Evolutionary conservation across 371 early-diverging fungal species (phyloP).

Genomic region (Hamiltosporidium magnivora): DNA sequence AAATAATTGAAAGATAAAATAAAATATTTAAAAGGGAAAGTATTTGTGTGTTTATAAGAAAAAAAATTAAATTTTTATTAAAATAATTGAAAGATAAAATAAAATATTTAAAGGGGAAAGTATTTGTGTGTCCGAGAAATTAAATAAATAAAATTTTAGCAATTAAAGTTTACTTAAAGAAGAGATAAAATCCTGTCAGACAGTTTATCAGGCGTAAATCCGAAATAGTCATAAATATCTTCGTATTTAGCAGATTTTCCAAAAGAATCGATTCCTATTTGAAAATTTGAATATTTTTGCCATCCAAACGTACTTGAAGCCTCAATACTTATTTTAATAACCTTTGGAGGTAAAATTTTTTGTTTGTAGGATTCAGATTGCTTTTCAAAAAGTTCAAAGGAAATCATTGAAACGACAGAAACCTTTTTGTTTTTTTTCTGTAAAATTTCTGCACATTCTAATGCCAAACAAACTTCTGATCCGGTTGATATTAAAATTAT

Average conservation of each 20-base stretch:
- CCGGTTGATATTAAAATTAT: slow-evolving; percentile 77
- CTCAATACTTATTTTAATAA: slow-evolving; percentile 66
- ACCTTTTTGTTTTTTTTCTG: slow-evolving; percentile 58
- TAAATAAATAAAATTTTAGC: no score
- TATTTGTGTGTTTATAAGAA: no score
- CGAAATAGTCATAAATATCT: slow-evolving; percentile 18
- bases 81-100: no score
- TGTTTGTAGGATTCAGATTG: slow-evolving; percentile 71
- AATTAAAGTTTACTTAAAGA: no score
- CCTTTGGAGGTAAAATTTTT: slow-evolving; percentile 65
- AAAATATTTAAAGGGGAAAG: no score
- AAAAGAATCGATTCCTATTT: slow-evolving; percentile 80
- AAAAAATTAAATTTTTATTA: no score
- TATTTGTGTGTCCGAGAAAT: no score
- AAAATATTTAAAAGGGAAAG: no score
- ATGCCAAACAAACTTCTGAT: slow-evolving; percentile 75
- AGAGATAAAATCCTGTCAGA: no score
- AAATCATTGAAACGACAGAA: slow-evolving; percentile 86
- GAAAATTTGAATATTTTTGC: slow-evolving; percentile 74
- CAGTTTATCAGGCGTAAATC: not conserved
- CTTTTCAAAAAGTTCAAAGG: slow-evolving; percentile 75
- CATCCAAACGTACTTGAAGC: slow-evolving; percentile 82
- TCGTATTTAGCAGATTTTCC: slow-evolving; percentile 65
- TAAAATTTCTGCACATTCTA: slow-evolving; percentile 67
- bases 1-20: no score